Base-by-base conservation (phyloP, 192 early-diverging fungal species). In the Linnemannia zychae region DNA sequence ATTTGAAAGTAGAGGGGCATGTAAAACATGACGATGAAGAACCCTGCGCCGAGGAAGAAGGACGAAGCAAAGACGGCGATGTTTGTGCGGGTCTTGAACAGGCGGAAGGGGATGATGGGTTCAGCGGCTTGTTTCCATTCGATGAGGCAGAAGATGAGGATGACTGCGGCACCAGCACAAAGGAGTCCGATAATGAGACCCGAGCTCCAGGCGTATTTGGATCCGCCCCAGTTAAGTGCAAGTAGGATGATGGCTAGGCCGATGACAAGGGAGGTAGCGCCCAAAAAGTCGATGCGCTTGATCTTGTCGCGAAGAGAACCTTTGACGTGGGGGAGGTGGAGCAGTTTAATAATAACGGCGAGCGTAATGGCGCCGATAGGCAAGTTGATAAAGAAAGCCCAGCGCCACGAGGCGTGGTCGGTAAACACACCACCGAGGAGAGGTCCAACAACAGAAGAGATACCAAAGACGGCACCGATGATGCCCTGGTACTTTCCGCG, bases 171-270 rank as follows among this genome's bases (percentile, higher is more conserved):
- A 22, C 95, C 93, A 28, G 93, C 77, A 20, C 85, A 72, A 53
- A 94, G 88, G 34, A 94, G 80, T 31, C 81, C 75, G 65, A 93
- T 90, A 37, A 94, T 78, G 3, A 91, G 67, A 17, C 88, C 87
- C 9, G 90, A 89, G 22, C 87, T 90, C 96, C 96, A 97, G 2
- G 88, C 84, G 75, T 92, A 94, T 15, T 80, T 69, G 67, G 84
- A 86, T 16, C 96, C 97, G 48, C 95, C 96, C 83, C 92, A 91
- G 80, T 94, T 92, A 0, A 98, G 82, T 7, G 94, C 93, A 37
- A 95, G 76, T 50, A 97, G 87, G 38, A 97, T 75, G 38, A 87
- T 67, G 33, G 93, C 77, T 5, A 92, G 77, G 52, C 90, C 91
- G 63, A 80, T 78, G 24, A 94, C 67, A 12, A 94, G 34, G 0